A percentile compares a stretch with the other conserved stretches of the same genome.
These are phyloP conservation scores for Blastocystis sp. DNA, from an alignment of 352 stramenopile genomes.

Conservation along the genomic window DNA sequence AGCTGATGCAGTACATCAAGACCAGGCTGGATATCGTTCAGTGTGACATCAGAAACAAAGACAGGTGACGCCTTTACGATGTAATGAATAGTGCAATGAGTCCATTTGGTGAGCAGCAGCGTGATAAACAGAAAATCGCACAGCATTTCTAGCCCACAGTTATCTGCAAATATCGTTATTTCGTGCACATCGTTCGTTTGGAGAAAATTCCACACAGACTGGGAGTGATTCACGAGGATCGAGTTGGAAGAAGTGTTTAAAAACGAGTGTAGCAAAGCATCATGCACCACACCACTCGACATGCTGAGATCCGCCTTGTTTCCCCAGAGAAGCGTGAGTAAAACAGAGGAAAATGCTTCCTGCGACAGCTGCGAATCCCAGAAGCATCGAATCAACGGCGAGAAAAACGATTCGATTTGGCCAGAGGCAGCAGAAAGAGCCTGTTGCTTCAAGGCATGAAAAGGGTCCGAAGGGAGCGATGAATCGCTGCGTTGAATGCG, in stretches of 20 bases:
- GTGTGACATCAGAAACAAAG: slow-evolving; percentile 74
- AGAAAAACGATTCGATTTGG: background rate
- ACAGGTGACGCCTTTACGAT: slow-evolving; percentile 73
- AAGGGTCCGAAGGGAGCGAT: background rate
- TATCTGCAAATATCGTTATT: slow-evolving; percentile 29
- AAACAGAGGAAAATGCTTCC: background rate
- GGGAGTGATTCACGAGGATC: background rate
- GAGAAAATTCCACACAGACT: background rate
- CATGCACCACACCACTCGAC: background rate
- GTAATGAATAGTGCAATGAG: slow-evolving; percentile 67
- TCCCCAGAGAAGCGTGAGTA: slow-evolving; percentile 31
- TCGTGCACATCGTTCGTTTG: background rate
- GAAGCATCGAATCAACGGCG: background rate
- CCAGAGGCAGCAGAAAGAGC: background rate
- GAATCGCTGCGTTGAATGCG: background rate
- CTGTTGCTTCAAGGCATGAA: background rate
- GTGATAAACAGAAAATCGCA: slow-evolving; percentile 29
- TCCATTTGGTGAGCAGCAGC: background rate
- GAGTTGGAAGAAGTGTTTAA: background rate
- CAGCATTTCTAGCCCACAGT: slow-evolving; percentile 16
- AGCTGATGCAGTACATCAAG: slow-evolving; percentile 62
- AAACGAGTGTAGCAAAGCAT: background rate
- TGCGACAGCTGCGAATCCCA: background rate
- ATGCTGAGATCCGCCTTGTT: slow-evolving; percentile 61
- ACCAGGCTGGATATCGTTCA: slow-evolving; percentile 69